Percentiles rank a stretch among this genome's conserved stretches.
phyloP scores from a whole-genome alignment of 1,139 yeast species.

The Williopsis jadinii region DNA sequence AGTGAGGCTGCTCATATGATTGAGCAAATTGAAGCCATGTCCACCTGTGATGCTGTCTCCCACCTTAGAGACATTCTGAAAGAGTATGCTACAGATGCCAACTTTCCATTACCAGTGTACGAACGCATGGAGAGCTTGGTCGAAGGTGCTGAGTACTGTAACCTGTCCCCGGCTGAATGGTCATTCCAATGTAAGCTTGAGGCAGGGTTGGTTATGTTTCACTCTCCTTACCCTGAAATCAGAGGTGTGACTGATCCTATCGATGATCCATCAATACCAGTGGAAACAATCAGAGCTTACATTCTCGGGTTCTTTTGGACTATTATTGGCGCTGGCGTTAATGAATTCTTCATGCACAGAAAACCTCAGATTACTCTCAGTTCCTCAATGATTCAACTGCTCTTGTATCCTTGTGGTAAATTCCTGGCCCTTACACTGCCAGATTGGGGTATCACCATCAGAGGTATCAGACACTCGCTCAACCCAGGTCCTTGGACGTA shows the following conservation, averaged over 20 bases:
- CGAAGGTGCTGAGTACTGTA: constrained; percentile 16
- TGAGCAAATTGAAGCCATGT: not conserved
- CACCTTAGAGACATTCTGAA: constrained; percentile 30
- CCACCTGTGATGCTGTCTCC: not conserved
- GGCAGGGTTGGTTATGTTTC: constrained; percentile 37
- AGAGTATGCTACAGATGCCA: constrained; percentile 42
- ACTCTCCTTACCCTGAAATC: constrained; percentile 60
- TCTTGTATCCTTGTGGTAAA: constrained; percentile 51
- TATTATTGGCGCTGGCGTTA: constrained; percentile 47
- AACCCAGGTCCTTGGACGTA: constrained; percentile 59
- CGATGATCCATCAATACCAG: constrained; percentile 42
- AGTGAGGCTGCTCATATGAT: not conserved
- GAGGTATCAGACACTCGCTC: constrained; percentile 33
- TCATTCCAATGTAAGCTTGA: constrained; percentile 23
- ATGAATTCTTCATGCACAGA: constrained; percentile 51
- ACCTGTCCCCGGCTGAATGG: constrained; percentile 1
- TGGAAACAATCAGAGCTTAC: constrained; percentile 54
- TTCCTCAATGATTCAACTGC: constrained; percentile 45
- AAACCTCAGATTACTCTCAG: constrained; percentile 40
- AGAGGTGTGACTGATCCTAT: constrained; percentile 47
- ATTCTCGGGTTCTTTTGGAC: constrained; percentile 49
- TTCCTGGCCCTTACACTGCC: constrained; percentile 35
- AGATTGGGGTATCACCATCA: constrained; percentile 36
- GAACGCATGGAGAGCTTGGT: constrained; percentile 24
- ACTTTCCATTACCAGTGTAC: constrained; percentile 36